Evolutionary conservation across 176 grass and related monocot genomes (phyloP).

Genomic region (Triticum dicoccoides): DNA sequence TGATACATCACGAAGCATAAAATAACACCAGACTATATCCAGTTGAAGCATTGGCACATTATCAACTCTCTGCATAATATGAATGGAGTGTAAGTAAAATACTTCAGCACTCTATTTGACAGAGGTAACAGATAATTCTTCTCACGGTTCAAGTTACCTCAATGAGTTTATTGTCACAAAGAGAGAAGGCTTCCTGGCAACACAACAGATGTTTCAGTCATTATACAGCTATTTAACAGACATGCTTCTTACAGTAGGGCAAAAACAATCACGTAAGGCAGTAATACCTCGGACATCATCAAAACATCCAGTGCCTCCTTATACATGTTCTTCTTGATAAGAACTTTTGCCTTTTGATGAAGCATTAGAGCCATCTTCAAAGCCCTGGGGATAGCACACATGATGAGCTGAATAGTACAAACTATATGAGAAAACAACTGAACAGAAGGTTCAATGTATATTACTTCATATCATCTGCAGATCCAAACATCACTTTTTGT

Average conservation of each 20-base stretch:
- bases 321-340: conserved; percentile 59
- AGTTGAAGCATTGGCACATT: conserved; percentile 95
- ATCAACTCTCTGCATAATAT: conserved; percentile 75
- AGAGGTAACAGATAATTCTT: conserved; percentile 21
- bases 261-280: conserved; percentile 9
- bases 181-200: conserved; percentile 87
- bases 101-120: conserved; percentile 7
- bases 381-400: conserved; percentile 47
- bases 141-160: conserved; percentile 63
- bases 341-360: conserved; percentile 75
- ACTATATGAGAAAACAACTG: background rate
- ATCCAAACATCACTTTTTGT: conserved; percentile 84
- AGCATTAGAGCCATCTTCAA: conserved; percentile 94
- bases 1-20: conserved; percentile 84
- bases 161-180: conserved; percentile 72
- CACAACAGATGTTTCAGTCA: conserved; percentile 22
- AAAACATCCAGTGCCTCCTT: conserved; percentile 91
- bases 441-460: conserved; percentile 7
- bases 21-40: conserved; percentile 98
- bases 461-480: conserved; percentile 83
- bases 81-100: conserved; percentile 26
- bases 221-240: conserved; percentile 24
- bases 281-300: conserved; percentile 69
- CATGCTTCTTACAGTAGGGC: conserved; percentile 4
- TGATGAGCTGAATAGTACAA: background rate